Evolutionary conservation across 495 filamentous ascomycete species (phyloP).

Genomic region (Annulohypoxylon stygium): DNA sequence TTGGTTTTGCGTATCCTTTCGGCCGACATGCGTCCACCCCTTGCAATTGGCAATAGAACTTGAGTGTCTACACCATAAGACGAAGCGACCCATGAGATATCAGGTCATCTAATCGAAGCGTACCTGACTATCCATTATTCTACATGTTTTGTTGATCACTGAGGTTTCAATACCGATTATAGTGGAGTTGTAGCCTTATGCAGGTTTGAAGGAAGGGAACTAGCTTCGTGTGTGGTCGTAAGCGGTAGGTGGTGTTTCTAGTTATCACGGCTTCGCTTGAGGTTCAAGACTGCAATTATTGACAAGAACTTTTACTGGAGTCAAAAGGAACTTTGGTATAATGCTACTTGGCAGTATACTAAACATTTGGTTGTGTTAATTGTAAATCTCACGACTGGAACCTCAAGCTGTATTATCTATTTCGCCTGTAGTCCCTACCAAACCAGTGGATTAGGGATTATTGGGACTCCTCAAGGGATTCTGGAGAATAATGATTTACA

Average conservation of each 20-base stretch:
- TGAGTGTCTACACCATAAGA: not conserved
- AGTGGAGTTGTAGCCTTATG: conserved; percentile 3
- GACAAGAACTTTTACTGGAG: not conserved
- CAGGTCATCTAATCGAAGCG: not conserved
- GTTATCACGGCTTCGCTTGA: not conserved
- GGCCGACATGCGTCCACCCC: not conserved
- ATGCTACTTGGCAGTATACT: not conserved
- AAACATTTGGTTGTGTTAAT: not conserved
- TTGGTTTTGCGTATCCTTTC: not conserved
- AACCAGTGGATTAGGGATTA: too few species aligned
- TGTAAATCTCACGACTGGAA: not conserved
- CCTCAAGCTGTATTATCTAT: not conserved
- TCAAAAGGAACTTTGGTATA: not conserved
- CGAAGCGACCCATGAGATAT: not conserved
- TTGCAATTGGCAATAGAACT: not conserved
- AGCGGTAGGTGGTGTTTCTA: not conserved
- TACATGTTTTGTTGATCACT: not conserved
- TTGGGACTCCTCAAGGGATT: not conserved
- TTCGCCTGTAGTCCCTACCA: not conserved
- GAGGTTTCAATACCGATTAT: not conserved
- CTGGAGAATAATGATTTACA: not conserved
- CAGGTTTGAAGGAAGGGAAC: not conserved
- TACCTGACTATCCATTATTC: not conserved
- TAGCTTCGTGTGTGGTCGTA: not conserved
- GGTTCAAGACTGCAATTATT: not conserved